Evolutionary conservation across 1,284 basidiomycete species (phyloP).

Genomic region (Malassezia slooffiae): DNA sequence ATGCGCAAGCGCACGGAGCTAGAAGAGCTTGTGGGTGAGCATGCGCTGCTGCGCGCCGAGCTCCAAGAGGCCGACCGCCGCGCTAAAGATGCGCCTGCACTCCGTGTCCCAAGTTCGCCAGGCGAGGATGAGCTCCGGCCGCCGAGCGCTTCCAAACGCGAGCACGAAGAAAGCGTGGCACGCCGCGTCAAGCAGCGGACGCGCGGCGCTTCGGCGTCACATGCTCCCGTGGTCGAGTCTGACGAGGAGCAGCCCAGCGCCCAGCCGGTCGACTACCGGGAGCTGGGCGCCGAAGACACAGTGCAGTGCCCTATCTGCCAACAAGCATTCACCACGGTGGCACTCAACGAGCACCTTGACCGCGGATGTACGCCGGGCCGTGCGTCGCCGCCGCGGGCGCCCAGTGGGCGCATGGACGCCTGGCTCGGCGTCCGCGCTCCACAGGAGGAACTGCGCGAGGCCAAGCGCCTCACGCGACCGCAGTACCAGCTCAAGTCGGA

Average conservation of each 20-base stretch:
- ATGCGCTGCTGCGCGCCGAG: not conserved
- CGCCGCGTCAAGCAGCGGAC: too few species aligned
- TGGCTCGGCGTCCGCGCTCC: slow-evolving; percentile 5
- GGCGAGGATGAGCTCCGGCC: too few species aligned
- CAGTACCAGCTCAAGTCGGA: slow-evolving; percentile 33
- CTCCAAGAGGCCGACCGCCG: not conserved
- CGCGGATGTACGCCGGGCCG: slow-evolving; percentile 26
- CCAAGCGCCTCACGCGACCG: slow-evolving; percentile 28
- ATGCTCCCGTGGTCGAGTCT: not conserved
- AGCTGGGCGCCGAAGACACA: slow-evolving; percentile 19
- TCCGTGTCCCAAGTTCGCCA: too few species aligned
- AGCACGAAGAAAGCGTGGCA: too few species aligned
- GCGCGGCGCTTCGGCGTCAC: too few species aligned
- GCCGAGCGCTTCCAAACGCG: too few species aligned
- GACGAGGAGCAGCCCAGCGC: not conserved
- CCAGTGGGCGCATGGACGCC: slow-evolving; percentile 5
- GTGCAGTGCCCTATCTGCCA: slow-evolving; percentile 35
- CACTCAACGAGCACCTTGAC: slow-evolving; percentile 37
- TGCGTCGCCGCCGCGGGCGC: slow-evolving; percentile 16
- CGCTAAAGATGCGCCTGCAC: too few species aligned
- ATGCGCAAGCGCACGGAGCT: slow-evolving; percentile 1
- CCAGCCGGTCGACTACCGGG: slow-evolving; percentile 4
- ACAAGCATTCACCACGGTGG: slow-evolving; percentile 24
- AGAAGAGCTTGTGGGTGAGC: not conserved
- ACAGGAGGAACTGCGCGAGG: slow-evolving; percentile 6